Evolutionary conservation across 2,329 filamentous ascomycete genomes (phyloP).

Genomic region (Fusarium acutatum): DNA sequence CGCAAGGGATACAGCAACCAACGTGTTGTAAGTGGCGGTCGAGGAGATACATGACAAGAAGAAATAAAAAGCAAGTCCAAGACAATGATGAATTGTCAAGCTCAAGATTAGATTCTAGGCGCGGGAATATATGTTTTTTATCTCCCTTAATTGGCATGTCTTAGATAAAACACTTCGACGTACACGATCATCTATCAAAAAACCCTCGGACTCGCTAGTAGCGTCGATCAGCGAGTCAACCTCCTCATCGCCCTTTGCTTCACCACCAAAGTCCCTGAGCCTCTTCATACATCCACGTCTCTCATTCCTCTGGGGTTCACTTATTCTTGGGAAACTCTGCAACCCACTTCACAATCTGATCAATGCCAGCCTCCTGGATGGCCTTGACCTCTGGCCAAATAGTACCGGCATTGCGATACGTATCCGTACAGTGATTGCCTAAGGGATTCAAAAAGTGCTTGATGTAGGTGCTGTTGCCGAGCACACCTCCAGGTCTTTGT

Average conservation of each 20-base stretch:
- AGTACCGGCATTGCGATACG: not conserved
- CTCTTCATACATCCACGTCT: not conserved
- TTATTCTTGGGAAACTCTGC: not conserved
- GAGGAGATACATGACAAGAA: not conserved
- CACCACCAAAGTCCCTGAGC: not conserved
- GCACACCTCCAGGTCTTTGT: not conserved
- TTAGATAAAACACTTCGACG: not conserved
- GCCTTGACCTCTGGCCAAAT: conserved; percentile 3
- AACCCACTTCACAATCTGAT: not conserved
- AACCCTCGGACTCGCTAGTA: not conserved
- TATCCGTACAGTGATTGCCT: not conserved
- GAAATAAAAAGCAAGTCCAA: conserved; percentile 13
- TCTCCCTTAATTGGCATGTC: conserved; percentile 4
- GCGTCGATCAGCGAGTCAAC: not conserved
- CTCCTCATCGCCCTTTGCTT: not conserved
- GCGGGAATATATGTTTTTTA: not conserved
- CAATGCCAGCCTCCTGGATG: not conserved
- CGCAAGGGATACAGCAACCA: conserved; percentile 21
- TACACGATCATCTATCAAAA: not conserved
- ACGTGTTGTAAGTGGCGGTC: conserved; percentile 11
- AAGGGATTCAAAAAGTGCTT: not conserved
- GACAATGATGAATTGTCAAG: not conserved
- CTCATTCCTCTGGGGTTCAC: not conserved
- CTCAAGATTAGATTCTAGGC: not conserved
- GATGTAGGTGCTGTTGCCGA: not conserved